Conservation (phyloP, 2,329 filamentous ascomycete species). For the Ploettnerulaceae sp. region DNA sequence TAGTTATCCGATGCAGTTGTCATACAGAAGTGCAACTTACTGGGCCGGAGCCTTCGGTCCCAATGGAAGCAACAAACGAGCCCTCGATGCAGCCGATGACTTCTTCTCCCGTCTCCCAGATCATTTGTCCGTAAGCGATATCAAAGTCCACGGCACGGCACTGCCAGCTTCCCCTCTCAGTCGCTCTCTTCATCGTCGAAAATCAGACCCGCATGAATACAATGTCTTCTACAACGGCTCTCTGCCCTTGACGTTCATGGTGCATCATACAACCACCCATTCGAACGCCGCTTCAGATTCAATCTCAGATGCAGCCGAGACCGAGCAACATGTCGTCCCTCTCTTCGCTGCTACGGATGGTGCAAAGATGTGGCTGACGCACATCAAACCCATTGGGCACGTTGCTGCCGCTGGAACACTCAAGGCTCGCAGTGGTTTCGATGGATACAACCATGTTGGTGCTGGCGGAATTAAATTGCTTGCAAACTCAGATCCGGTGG, state of each 20-base stretch:
- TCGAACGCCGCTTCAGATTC: not conserved
- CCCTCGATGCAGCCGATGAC: not conserved
- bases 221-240: conserved; percentile 8
- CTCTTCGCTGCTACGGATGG: conserved; percentile 13
- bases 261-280: not conserved
- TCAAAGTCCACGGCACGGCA: conserved; percentile 2
- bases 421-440: not conserved
- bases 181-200: not conserved
- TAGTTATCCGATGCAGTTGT: not conserved
- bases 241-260: conserved; percentile 9
- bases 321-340: not conserved
- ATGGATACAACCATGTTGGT: conserved; percentile 7
- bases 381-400: conserved; percentile 1
- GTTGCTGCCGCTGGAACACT: not conserved
- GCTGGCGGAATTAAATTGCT: conserved; percentile 8
- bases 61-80: conserved; percentile 3
- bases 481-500: conserved; percentile 1
- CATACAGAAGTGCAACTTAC: not conserved
- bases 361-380: not conserved
- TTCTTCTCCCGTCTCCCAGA: conserved; percentile 7
- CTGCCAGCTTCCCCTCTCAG: not conserved
- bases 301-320: not conserved
- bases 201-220: not conserved
- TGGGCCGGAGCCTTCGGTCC: conserved; percentile 10
- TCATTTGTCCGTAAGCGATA: conserved; percentile 5